Base-by-base conservation (phyloP, 2,329 filamentous ascomycete genomes). In the Apiospora aurea region DNA sequence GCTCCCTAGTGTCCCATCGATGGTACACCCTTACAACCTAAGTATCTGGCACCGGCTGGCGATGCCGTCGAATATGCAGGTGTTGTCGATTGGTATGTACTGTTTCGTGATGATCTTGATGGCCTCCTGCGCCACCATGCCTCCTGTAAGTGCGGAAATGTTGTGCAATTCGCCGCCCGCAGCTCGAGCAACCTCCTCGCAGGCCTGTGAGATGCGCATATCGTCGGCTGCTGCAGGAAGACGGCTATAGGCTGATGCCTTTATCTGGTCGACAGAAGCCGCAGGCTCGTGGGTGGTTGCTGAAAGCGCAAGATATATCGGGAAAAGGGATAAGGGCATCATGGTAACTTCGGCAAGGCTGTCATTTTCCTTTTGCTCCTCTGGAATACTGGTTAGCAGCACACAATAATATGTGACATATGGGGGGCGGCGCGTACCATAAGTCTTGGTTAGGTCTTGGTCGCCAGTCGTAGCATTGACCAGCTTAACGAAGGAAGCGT, bases 111-210 rank as follows among this genome's bases (percentile, higher is more conserved):
- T 89, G 72, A 96, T 89, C 81, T 99, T 99, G 84, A 99, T 97
- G 74, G 96, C 90, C 84, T 99, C 96, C 82, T 99, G 97, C n/a
- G 96, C 94, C 67, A 97, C 93, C 85, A 99, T 93, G 3, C 96
- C 97, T 43, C 96, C 97, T 0, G 92, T 93, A 71, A 97, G 84
- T 38, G 95, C 92, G 44, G 95, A 93, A 71, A 97, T 93, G 80
- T 98, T 98, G 84, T 99, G 96, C 73, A 99, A 85, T 81, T 99
- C 97, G 70, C 91, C 93, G 41, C 94, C 94, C 67, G 90, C 91
- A 47, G 94, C 93, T 73, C 97, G 90, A 46, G 92, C 89, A 61
- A 94, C 86, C 81, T 95, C 93, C 72, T 90, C 84, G 0, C 90
- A 87, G 18, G 88, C 86, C 76, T 90, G 83, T 34, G 79, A 73